phyloP scores from a whole-genome alignment of 805 yeast species.

The Yamadazyma scolyti region DNA sequence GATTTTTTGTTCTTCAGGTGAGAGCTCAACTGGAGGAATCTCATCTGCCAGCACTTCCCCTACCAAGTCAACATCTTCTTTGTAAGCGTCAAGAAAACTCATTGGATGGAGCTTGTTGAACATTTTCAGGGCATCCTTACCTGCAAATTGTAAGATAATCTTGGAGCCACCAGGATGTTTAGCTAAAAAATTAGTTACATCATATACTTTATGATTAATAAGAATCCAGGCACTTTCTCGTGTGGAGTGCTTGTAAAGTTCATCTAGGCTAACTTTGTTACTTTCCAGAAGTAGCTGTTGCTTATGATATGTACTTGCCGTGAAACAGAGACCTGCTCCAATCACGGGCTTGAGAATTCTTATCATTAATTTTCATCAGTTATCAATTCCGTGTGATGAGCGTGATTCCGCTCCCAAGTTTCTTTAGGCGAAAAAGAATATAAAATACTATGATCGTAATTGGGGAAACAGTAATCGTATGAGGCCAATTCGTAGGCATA shows the following conservation, averaged over 20 bases:
- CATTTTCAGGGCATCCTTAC: constrained; percentile 58
- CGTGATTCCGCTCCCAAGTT: too few species aligned
- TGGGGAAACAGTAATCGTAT: neutral
- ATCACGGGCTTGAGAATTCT: too few species aligned
- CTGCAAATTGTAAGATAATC: constrained; percentile 52
- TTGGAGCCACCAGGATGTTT: constrained; percentile 74
- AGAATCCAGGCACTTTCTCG: constrained; percentile 24
- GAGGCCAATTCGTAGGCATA: neutral
- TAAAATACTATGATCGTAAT: neutral
- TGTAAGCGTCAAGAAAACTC: constrained; percentile 15
- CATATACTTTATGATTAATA: constrained; percentile 65
- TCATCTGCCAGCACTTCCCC: constrained; percentile 5
- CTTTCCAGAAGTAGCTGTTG: too few species aligned
- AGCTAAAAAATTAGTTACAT: constrained; percentile 69
- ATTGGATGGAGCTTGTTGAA: constrained; percentile 39
- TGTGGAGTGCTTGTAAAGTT: constrained; percentile 13
- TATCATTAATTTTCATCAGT: too few species aligned
- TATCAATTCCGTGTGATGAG: too few species aligned
- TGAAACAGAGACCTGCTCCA: too few species aligned
- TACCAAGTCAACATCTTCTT: constrained; percentile 5
- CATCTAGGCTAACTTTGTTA: too few species aligned
- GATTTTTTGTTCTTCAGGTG: constrained; percentile 1
- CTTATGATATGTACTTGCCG: too few species aligned
- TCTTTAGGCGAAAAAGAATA: neutral
- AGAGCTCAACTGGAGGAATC: constrained; percentile 2